Conservation (phyloP, 2,329 filamentous ascomycete genomes). For the Septoria linicola region DNA sequence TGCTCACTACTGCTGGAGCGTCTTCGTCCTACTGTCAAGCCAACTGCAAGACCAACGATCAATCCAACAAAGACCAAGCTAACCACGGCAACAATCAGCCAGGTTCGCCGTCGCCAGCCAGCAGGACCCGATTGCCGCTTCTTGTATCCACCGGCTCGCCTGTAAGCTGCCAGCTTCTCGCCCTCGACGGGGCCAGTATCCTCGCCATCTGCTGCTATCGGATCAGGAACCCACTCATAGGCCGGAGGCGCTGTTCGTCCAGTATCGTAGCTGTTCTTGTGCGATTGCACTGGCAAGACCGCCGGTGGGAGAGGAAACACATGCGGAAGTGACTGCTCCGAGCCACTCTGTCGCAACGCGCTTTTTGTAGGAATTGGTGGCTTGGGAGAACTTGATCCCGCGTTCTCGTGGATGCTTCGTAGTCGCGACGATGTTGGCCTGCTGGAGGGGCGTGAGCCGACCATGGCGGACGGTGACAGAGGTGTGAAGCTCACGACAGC, state of each 20-base stretch:
- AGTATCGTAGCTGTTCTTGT: constrained; percentile 17
- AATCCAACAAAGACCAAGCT: constrained; percentile 39
- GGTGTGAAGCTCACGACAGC: too few relatives aligned
- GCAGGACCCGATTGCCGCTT: constrained; percentile 19
- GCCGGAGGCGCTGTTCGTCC: constrained; percentile 29
- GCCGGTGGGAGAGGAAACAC: not conserved
- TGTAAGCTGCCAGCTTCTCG: constrained; percentile 33
- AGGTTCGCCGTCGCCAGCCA: constrained; percentile 44
- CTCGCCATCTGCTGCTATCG: constrained; percentile 15
- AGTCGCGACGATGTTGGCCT: constrained; percentile 1
- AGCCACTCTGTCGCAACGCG: constrained; percentile 19
- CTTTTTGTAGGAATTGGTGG: constrained; percentile 29
- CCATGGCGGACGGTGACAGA: constrained; percentile 2
- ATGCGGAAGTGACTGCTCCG: constrained; percentile 6
- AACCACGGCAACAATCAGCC: constrained; percentile 40
- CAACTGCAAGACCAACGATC: constrained; percentile 43
- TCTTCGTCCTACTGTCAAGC: constrained; percentile 31
- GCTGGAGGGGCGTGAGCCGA: not conserved
- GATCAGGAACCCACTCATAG: constrained; percentile 30
- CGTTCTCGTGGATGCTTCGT: not conserved
- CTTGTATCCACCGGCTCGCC: constrained; percentile 22
- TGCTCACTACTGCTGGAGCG: not conserved
- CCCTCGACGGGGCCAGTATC: constrained; percentile 28
- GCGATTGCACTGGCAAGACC: not conserved
- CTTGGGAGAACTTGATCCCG: not conserved